phyloP scores from a whole-genome alignment of 192 early-diverging fungal species.

The Gorgonomyces haynaldii region DNA sequence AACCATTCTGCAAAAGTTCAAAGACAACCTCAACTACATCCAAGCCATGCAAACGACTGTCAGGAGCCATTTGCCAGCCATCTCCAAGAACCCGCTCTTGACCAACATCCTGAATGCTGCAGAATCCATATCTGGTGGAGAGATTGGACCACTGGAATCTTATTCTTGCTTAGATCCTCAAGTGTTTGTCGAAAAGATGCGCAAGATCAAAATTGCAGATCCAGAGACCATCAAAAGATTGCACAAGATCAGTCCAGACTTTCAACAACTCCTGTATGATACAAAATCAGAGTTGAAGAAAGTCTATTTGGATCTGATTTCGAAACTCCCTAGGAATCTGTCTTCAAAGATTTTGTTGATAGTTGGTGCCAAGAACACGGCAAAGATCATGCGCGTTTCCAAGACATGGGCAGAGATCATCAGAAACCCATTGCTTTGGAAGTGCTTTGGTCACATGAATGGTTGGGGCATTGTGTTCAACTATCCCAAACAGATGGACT shows the following conservation, averaged over 20 bases:
- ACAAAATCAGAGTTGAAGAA: not conserved
- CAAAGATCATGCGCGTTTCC: no score
- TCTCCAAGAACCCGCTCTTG: not conserved
- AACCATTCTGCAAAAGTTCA: no score
- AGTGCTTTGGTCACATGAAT: conserved; percentile 1
- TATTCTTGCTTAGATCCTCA: not conserved
- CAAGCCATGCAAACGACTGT: no score
- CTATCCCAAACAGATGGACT: conserved; percentile 7
- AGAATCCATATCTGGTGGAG: conserved; percentile 2
- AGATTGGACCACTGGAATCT: not conserved
- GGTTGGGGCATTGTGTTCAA: conserved; percentile 10
- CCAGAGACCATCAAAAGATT: not conserved
- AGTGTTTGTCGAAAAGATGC: not conserved
- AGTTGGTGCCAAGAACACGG: no score
- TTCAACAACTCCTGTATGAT: not conserved
- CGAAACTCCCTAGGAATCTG: no score
- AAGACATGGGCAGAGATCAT: no score
- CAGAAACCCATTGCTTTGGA: no score
- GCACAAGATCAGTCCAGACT: not conserved
- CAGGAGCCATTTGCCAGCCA: conserved; percentile 2
- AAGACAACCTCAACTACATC: no score
- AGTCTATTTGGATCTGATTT: no score
- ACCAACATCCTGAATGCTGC: not conserved
- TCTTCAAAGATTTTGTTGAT: no score
- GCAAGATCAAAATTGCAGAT: conserved; percentile 4